A percentile compares a stretch with the other conserved stretches of the same genome.
Conservation (phyloP, 768 basidiomycete species). For the Hydnum rufescens region DNA sequence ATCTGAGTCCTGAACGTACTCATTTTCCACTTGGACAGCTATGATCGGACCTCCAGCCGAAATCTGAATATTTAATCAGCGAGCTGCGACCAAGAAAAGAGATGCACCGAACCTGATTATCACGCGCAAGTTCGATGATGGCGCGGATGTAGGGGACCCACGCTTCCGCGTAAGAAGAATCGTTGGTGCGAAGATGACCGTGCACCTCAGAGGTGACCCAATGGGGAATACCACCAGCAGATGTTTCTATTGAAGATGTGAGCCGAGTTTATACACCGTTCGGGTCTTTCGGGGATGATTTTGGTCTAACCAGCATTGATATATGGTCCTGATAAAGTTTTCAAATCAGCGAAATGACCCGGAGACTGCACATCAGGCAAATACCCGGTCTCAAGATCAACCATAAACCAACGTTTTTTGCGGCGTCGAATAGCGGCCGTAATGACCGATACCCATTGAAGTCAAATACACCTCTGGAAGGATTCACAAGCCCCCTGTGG, state of each 20-base stretch:
- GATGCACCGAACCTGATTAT: too few species aligned
- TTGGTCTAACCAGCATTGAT: conserved; percentile 10
- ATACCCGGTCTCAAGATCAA: conserved; percentile 59
- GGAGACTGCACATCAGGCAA: conserved; percentile 5
- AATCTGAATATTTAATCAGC: too few species aligned
- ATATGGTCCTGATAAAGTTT: conserved; percentile 8
- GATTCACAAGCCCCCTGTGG: conserved; percentile 48
- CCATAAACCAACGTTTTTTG: conserved; percentile 54
- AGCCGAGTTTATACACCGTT: too few species aligned
- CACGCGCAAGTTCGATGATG: conserved; percentile 37
- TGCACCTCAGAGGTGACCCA: conserved; percentile 54
- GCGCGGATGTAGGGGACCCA: conserved; percentile 57
- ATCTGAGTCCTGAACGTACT: conserved; percentile 34
- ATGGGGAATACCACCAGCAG: conserved; percentile 49
- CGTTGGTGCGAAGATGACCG: conserved; percentile 52
- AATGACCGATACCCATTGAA: conserved; percentile 51
- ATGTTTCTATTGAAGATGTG: conserved; percentile 12
- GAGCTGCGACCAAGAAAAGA: too few species aligned
- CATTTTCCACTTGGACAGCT: conserved; percentile 40
- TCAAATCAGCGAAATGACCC: neutral
- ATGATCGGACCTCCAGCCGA: conserved; percentile 56
- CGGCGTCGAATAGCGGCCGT: conserved; percentile 53
- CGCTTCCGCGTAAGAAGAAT: conserved; percentile 43
- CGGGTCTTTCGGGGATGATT: too few species aligned
- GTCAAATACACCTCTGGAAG: conserved; percentile 51